Conservation (phyloP, 2,329 filamentous ascomycete genomes). For the Pestalotiopsis sp. region DNA sequence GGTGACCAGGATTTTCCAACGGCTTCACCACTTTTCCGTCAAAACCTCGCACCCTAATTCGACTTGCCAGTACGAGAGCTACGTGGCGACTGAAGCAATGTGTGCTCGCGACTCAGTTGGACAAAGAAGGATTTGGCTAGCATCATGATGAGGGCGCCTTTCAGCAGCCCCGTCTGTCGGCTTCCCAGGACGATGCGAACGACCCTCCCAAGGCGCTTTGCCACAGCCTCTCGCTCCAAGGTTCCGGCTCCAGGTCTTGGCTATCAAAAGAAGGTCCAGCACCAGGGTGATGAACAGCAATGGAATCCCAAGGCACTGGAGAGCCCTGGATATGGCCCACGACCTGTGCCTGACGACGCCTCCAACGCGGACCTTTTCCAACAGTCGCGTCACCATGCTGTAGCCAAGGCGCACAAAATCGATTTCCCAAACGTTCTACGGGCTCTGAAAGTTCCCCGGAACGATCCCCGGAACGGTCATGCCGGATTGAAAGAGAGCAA, state of each 20-base stretch:
- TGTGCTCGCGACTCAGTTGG: conserved; percentile 1
- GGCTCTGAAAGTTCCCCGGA: conserved; percentile 5
- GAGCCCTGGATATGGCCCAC: not conserved
- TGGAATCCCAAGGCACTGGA: not conserved
- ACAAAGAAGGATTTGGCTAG: not conserved
- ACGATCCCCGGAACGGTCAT: not conserved
- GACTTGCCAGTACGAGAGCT: not conserved
- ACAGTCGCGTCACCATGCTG: not conserved
- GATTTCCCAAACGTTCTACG: conserved; percentile 17
- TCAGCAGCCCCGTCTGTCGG: not conserved
- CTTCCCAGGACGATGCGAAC: not conserved
- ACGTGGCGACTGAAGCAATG: conserved; percentile 5
- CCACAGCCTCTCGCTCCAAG: not conserved
- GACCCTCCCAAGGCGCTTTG: not conserved
- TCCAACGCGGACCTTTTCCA: not conserved
- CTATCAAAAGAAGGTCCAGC: not conserved
- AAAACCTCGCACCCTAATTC: not conserved
- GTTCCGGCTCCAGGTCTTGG: not conserved
- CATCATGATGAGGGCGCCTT: conserved; percentile 12
- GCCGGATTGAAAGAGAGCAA: conserved; percentile 18
- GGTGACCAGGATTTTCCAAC: not conserved
- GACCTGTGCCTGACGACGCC: not conserved
- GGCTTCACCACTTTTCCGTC: not conserved
- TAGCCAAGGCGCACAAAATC: conserved; percentile 48
- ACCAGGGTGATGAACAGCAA: not conserved